These are phyloP conservation scores for Phytophthora idaei DNA, from an alignment of 352 stramenopile genomes.

Conservation along the genomic window DNA sequence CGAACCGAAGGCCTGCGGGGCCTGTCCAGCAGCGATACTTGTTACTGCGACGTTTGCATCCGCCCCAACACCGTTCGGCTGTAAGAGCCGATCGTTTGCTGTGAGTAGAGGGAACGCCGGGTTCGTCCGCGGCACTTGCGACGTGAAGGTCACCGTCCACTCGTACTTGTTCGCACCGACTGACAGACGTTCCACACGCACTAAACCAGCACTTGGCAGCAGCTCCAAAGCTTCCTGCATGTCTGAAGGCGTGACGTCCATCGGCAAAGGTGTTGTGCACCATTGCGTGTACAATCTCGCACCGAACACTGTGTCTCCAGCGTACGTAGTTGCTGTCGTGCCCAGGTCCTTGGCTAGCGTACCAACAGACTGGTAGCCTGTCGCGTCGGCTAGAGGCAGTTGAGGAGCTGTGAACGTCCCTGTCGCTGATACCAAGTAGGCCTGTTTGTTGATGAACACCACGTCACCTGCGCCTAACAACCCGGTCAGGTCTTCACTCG, in stretches of 20 bases:
- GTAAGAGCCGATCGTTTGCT: slow-evolving; percentile 57
- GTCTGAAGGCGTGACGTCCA: slow-evolving; percentile 57
- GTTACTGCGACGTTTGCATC: slow-evolving; percentile 37
- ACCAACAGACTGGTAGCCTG: slow-evolving; percentile 31
- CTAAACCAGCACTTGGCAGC: slow-evolving; percentile 87
- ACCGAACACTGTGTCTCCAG: slow-evolving; percentile 50
- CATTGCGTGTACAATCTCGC: slow-evolving; percentile 56
- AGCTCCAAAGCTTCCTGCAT: slow-evolving; percentile 87
- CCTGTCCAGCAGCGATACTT: slow-evolving; percentile 30
- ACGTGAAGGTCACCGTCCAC: slow-evolving; percentile 91
- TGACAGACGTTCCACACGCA: slow-evolving; percentile 89
- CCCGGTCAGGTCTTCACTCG: slow-evolving; percentile 87
- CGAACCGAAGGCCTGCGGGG: slow-evolving; percentile 45
- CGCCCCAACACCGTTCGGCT: slow-evolving; percentile 16
- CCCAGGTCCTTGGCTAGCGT: slow-evolving; percentile 37
- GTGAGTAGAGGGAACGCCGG: slow-evolving; percentile 47
- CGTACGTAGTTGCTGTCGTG: slow-evolving; percentile 36
- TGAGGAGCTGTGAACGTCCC: slow-evolving; percentile 77
- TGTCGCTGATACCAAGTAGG: slow-evolving; percentile 77
- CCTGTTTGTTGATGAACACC: slow-evolving; percentile 71
- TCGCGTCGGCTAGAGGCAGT: slow-evolving; percentile 56
- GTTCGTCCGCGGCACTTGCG: slow-evolving; percentile 46
- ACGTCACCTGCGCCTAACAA: slow-evolving; percentile 83
- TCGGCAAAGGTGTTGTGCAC: slow-evolving; percentile 60
- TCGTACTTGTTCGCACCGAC: slow-evolving; percentile 68